A percentile compares a stretch with the other conserved stretches of the same genome.
Conservation (phyloP, 805 yeast genomes). For the Tetrapisispora taiwanensis region DNA sequence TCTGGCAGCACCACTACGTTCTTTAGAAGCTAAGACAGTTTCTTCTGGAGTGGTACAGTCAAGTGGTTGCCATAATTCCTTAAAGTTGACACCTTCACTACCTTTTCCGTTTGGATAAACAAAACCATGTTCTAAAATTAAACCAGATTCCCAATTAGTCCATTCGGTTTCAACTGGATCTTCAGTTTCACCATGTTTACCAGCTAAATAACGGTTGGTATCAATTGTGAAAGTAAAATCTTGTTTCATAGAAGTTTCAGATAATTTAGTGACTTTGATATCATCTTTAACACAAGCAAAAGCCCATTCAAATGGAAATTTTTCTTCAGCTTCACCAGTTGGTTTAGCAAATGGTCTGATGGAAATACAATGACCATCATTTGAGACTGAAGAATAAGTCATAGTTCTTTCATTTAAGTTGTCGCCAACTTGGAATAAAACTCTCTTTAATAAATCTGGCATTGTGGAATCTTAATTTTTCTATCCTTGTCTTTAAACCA, state of each 20-base stretch:
- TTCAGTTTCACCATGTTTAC: slow-evolving; percentile 24
- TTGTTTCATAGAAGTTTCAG: slow-evolving; percentile 12
- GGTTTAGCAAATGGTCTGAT: slow-evolving; percentile 31
- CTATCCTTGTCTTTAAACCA: background rate
- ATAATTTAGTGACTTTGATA: slow-evolving; percentile 28
- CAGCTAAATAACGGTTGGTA: slow-evolving; percentile 20
- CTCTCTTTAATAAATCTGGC: slow-evolving; percentile 27
- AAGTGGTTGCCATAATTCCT: slow-evolving; percentile 31
- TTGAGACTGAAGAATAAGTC: slow-evolving; percentile 24
- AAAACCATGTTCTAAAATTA: slow-evolving; percentile 26
- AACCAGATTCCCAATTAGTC: slow-evolving; percentile 27
- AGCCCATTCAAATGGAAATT: slow-evolving; percentile 49
- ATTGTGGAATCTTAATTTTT: slow-evolving; percentile 8
- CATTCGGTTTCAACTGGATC: slow-evolving; percentile 20
- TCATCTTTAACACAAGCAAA: slow-evolving; percentile 42
- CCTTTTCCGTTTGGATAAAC: slow-evolving; percentile 25
- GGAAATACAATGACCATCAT: slow-evolving; percentile 28
- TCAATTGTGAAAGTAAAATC: slow-evolving; percentile 26
- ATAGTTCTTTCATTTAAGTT: slow-evolving; percentile 23
- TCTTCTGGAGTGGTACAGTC: slow-evolving; percentile 18
- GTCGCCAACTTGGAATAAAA: slow-evolving; percentile 22
- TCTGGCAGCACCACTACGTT: slow-evolving; percentile 10
- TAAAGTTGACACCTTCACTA: slow-evolving; percentile 20
- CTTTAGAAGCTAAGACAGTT: slow-evolving; percentile 8
- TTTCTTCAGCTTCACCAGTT: slow-evolving; percentile 16